Evolutionary conservation across 192 early-diverging fungal genomes (phyloP).

Genomic region (Backusella tuberculispora): DNA sequence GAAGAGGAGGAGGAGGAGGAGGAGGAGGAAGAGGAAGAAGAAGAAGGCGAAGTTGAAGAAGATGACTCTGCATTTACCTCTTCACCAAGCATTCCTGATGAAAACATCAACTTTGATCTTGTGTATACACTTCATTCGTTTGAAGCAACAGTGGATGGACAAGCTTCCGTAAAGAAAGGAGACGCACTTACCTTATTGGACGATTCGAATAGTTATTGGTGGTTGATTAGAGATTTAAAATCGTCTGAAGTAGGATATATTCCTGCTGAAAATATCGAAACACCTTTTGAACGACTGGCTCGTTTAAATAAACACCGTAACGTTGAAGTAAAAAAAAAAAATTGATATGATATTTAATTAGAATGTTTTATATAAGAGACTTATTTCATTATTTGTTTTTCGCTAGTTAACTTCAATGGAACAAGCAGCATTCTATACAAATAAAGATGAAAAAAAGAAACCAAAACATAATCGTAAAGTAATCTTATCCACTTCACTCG

Average conservation of each 20-base stretch:
- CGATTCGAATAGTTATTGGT: conserved; percentile 83
- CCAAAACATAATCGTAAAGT: conserved; percentile 23
- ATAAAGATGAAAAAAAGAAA: conserved; percentile 23
- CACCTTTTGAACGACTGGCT: conserved; percentile 76
- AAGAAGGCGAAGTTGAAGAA: conserved; percentile 42
- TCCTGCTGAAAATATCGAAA: conserved; percentile 85
- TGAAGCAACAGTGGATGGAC: conserved; percentile 79
- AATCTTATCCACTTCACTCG: conserved; percentile 19
- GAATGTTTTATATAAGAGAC: too few species aligned
- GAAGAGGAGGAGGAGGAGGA: conserved; percentile 38
- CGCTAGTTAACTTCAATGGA: conserved; percentile 66
- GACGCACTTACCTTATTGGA: conserved; percentile 75
- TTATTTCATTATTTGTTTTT: neutral
- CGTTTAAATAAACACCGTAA: conserved; percentile 76
- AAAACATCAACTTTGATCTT: conserved; percentile 70
- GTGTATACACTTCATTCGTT: conserved; percentile 86
- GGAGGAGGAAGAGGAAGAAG: conserved; percentile 37
- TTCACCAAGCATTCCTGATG: conserved; percentile 48
- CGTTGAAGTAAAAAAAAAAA: conserved; percentile 48
- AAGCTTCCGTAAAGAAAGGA: conserved; percentile 74
- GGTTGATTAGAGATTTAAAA: conserved; percentile 66
- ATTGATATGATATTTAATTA: neutral
- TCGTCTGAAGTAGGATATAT: conserved; percentile 77
- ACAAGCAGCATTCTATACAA: conserved; percentile 20
- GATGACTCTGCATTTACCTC: conserved; percentile 45